Evolutionary conservation across 2,329 filamentous ascomycete genomes (phyloP), one percentile per base, ranked within the genome.

Genomic region (Camillea tinctor): DNA sequence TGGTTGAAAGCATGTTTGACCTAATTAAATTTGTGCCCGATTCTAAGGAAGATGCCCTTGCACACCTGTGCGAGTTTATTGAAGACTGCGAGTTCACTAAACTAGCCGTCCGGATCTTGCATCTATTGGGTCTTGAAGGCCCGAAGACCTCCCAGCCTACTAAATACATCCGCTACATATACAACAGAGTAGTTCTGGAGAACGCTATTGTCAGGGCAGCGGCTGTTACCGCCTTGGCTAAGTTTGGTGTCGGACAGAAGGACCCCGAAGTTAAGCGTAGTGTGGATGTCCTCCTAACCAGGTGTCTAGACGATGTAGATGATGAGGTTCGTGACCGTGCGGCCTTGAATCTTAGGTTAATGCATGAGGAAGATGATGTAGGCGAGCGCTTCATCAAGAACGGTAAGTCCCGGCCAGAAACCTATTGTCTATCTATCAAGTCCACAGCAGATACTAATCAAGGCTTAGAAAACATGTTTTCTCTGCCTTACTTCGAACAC

Each of bases 31-130:
- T 99, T 71, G 94, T 99, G 2, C 95, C 95, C 1, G 95, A 97
- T 61, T 88, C 86, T 30, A 89, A 88, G 76, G 87, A 89, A 71
- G 86, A 89, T 67, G 94, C 95, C 19, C 86, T 99, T 54, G 92
- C 94, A 15, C 95, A 98, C 72, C 86, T 99, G 21, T 98, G 95
- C 80, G 95, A 99, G 75, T 99, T 99, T 74, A 99, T 99, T 66
- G 95, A 99, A 77, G 95, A 99, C 75, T 99, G 95, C 80, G 95
- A 99, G 75, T 99, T 98, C 76, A 97, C 95, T 24, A 99, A 99
- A 80, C 84, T 99, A 64, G 94, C 95, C 26, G 94, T 99, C 53
- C 89, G 95, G 61, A 96, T 99, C 69, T 81, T 99, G 58, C 94
- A 99, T 76, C 85, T 99, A 20, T 88, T 99, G 50, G 95, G 95